These are phyloP conservation scores for Epichloe hybrida DNA, from an alignment of 2,329 filamentous ascomycete species.

Conservation along the genomic window DNA sequence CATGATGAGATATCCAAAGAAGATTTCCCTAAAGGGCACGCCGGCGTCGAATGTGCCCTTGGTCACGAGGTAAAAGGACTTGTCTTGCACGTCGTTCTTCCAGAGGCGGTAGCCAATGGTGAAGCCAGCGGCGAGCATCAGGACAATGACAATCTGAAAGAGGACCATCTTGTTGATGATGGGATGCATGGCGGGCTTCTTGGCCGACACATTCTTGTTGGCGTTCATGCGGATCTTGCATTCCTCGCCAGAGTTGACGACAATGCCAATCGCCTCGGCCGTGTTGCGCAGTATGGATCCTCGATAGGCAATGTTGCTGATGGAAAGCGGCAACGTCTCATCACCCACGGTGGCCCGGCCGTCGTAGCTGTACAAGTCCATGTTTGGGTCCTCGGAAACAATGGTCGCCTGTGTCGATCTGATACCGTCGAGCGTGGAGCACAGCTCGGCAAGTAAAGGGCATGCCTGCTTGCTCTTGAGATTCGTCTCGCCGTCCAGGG, in stretches of 20 bases:
- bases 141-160: conserved; percentile 65
- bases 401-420: conserved; percentile 42
- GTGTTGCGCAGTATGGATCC: conserved; percentile 76
- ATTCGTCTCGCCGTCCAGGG: conserved; percentile 64
- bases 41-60: conserved; percentile 28
- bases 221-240: conserved; percentile 97
- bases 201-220: conserved; percentile 76
- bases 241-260: conserved; percentile 85
- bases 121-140: conserved; percentile 60
- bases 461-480: conserved; percentile 58
- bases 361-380: conserved; percentile 63
- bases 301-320: conserved; percentile 70
- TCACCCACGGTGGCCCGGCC: conserved; percentile 45
- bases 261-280: conserved; percentile 55
- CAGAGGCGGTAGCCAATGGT: conserved; percentile 70
- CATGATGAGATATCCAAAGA: conserved; percentile 83
- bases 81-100: conserved; percentile 46
- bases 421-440: conserved; percentile 38
- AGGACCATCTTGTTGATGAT: conserved; percentile 76
- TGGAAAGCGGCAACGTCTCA: conserved; percentile 56
- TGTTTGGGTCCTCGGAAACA: conserved; percentile 60
- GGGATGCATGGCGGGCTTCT: conserved; percentile 69
- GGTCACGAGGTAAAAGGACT: conserved; percentile 56
- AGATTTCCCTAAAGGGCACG: conserved; percentile 59
- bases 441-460: conserved; percentile 43